Base-by-base conservation (phyloP, 1,139 yeast species). In the Saccharomycopsis phalli region DNA sequence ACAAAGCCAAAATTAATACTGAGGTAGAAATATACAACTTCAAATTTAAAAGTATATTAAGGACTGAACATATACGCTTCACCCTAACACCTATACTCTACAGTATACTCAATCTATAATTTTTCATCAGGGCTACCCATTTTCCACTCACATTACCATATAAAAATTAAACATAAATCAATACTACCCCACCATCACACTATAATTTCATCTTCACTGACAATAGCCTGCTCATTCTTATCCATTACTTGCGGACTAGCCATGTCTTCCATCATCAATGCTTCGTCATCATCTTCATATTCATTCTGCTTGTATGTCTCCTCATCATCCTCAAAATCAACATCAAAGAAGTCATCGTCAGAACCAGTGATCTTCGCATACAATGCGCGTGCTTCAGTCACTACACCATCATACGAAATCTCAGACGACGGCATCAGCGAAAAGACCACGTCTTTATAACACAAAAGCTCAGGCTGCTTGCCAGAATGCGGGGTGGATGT, bases 281-380 rank as follows among this genome's bases (percentile, higher is more conserved):
- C 45, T 19, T 44, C 41, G 4, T 37, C 37, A 17, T 35, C 45
- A 23, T 30, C 39, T 11, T 36, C 43, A 8, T 32, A 25, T 3
- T 28, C 32, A 14, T 18, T 27, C 11, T 14, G 13, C 29, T 26
- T 23, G 18, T 18, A 23, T 6, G 34, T 37, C 14, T 80, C 91
- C 41, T 83, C 95, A 17, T 87, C 95, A 57, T 88, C 97, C 60
- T 88, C 97, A 56, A 88, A 88, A 60, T 88, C 97, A 27, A 88
- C 86, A 59, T 86, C 95, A 54, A 88, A 88, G 61, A 88, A 88
- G 59, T 88, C 97, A 51, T 88, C 97, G 55, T 83, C 94, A 4
- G 94, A 74, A 3, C 97, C 97, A 4, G 93, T 93, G 48, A 88
- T 75, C 47, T 71, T 68, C 45, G 75, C 77, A 57, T 83, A 91